Base-by-base conservation (phyloP, 768 basidiomycete species). In the Lactifluus subvellereus region DNA sequence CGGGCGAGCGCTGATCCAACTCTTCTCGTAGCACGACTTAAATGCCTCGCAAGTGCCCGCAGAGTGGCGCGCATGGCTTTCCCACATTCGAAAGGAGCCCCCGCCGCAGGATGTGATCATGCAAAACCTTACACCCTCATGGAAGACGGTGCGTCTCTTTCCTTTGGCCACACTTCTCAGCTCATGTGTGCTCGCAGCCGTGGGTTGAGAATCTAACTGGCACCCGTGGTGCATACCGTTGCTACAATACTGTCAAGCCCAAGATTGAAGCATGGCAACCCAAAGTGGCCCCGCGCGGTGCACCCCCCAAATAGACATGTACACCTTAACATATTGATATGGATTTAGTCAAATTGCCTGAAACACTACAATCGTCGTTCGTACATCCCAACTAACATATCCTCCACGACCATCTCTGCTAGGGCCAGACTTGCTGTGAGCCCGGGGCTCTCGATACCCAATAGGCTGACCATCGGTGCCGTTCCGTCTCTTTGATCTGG, bases 41-140 rank as follows among this genome's bases (percentile, higher is more conserved):
- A 89, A 98, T 70, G 92, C 91, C n/a, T 82, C 91, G 0, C 96
- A 99, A 78, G 87, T 97, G 40, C 91, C 94, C 16, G 84, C 95
- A 0, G 94, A 96, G 75, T 98, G 96, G 96, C 96, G 97, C 77
- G 86, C 94, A 5, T 98, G 95, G 95, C 76, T 98, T 42, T 80
- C 82, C 10, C 94, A 97, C 71, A 97, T 96, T 69, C 89, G 96
- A 54, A 83, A 86, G 67, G 84, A 86, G 30, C 82, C 93, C 5
- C 96, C 96, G 0, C 77, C 80, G 1, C 79, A 87, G 62, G 96
- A 98, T 70, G 72, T 79, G 1, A 75, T 92, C 30, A 77, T 96
- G 74, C 82, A 88, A 70, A 82, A 78, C 62, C 68, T 80, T 43
- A 82, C 84, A 35, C 93, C 89, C 2, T 75, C 86, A 0, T 98